These are phyloP conservation scores for Fusarium sp. DNA, from an alignment of 2,329 filamentous ascomycete species.

Conservation along the genomic window DNA sequence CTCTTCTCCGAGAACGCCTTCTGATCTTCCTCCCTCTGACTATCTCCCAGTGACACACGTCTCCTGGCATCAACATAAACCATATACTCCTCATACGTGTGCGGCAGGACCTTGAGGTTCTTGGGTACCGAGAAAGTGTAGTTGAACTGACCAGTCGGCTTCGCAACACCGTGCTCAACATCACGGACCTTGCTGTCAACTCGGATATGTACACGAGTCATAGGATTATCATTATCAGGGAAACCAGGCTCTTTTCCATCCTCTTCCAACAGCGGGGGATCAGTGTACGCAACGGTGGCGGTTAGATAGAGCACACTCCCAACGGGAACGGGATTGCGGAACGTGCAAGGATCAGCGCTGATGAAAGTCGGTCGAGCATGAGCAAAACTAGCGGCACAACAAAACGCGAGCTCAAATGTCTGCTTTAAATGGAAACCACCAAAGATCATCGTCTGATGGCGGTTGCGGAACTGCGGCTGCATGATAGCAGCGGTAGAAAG, in stretches of 20 bases:
- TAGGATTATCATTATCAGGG: conserved; percentile 36
- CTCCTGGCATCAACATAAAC: conserved; percentile 48
- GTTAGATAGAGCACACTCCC: conserved; percentile 48
- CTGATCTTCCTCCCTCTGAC: conserved; percentile 33
- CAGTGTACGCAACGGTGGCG: conserved; percentile 48
- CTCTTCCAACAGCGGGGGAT: conserved; percentile 47
- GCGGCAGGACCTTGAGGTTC: conserved; percentile 45
- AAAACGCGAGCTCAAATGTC: conserved; percentile 49
- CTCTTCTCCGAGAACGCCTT: conserved; percentile 9
- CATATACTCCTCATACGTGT: conserved; percentile 50
- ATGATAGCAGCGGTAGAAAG: conserved; percentile 47
- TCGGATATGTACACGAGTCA: conserved; percentile 48
- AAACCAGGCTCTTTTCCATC: conserved; percentile 44
- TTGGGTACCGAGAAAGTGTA: conserved; percentile 49
- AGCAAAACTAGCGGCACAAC: conserved; percentile 49
- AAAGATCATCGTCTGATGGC: conserved; percentile 50
- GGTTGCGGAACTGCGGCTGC: conserved; percentile 48
- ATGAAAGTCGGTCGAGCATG: conserved; percentile 49
- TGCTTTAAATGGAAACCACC: conserved; percentile 49
- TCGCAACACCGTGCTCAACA: conserved; percentile 48
- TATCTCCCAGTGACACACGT: conserved; percentile 43
- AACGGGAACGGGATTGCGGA: conserved; percentile 48
- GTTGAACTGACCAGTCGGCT: conserved; percentile 48
- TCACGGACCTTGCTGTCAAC: conserved; percentile 49
- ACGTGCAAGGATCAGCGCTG: conserved; percentile 48